Evolutionary conservation across 768 basidiomycete genomes (phyloP).

Genomic region (Auricularia auricula-judae): DNA sequence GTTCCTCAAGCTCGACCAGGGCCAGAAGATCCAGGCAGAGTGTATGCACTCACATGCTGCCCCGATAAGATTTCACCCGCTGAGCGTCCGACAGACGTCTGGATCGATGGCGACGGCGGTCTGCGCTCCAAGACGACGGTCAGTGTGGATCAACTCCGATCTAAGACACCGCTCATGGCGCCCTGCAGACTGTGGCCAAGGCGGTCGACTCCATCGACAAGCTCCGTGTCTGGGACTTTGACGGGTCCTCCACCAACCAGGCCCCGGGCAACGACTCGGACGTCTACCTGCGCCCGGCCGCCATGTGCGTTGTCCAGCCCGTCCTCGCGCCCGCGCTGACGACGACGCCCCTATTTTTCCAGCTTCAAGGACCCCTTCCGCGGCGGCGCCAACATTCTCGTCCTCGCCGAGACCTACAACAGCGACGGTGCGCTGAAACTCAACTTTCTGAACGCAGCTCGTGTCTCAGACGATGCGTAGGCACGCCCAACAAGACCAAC

Average conservation of each 20-base stretch:
- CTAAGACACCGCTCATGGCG: neutral
- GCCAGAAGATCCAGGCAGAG: conserved; percentile 89
- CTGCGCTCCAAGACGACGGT: conserved; percentile 96
- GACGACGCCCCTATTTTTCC: neutral
- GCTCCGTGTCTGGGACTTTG: conserved; percentile 98
- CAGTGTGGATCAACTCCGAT: conserved; percentile 15
- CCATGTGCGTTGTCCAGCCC: conserved; percentile 32
- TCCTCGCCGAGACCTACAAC: conserved; percentile 96
- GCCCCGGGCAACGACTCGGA: conserved; percentile 94
- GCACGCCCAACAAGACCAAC: conserved; percentile 95
- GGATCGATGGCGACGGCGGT: conserved; percentile 93
- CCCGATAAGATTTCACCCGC: conserved; percentile 3
- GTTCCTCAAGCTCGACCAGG: conserved; percentile 82
- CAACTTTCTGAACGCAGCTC: neutral
- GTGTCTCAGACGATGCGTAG: neutral
- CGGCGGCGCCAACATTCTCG: conserved; percentile 93
- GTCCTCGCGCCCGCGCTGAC: neutral
- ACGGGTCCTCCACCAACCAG: conserved; percentile 95
- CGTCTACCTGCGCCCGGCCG: conserved; percentile 92
- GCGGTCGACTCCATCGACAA: conserved; percentile 80
- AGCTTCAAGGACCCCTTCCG: conserved; percentile 98
- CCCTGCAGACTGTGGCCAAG: conserved; percentile 67
- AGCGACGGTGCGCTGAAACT: conserved; percentile 47
- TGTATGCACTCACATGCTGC: conserved; percentile 33
- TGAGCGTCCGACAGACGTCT: conserved; percentile 58